Base-by-base conservation (phyloP, 306 rosid species). In the Acacia melanoxylon region DNA sequence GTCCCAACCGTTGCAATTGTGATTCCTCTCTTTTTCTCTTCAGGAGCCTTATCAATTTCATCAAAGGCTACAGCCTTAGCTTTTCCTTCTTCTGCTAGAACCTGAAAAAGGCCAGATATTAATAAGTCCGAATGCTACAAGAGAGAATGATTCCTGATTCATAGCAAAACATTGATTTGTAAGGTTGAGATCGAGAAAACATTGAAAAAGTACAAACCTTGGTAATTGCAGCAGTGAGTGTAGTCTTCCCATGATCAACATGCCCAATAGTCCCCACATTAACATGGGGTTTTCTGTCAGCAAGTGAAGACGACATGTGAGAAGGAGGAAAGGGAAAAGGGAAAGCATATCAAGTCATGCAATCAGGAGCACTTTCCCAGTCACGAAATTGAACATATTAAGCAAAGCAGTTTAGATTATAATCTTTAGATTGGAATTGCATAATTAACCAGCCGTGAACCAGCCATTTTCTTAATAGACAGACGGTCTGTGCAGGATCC, bases 1-100 rank as follows among this genome's bases (percentile, higher is more conserved):
- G 51, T 72, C 25, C 92, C 35, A 77, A 96, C 98, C 91, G 99
- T 93, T 16, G 99, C 92, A 87, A 96, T 94, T 22, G 98, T 94
- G 71, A 96, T 96, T 90, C 99, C 99, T 94, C 99, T 92, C 85
- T 89, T 94, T 76, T 80, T 96, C 89, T 96, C 99, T 84, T 96
- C 99, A 6, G 99, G 99, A 45, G 98, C 99, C 89, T 96, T 96
- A 81, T 96, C 95, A 79, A 91, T 96, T 75, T 96, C 97, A 42
- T 96, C 97, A 81, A 96, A 94, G 48, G 99, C 99, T 45, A 96
- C 68, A 31, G 98, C 99, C 86, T 96, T 96, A 65, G 97, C 99
- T 89, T 94, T 96, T 14, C 99, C 98, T 89, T 96, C 99, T 79
- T 90, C 98, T 5, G 99, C 80, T 66, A 96, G 89, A 52, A 96